Conservation (phyloP, 106 monocot species). For the Iris macrosiphon region DNA sequence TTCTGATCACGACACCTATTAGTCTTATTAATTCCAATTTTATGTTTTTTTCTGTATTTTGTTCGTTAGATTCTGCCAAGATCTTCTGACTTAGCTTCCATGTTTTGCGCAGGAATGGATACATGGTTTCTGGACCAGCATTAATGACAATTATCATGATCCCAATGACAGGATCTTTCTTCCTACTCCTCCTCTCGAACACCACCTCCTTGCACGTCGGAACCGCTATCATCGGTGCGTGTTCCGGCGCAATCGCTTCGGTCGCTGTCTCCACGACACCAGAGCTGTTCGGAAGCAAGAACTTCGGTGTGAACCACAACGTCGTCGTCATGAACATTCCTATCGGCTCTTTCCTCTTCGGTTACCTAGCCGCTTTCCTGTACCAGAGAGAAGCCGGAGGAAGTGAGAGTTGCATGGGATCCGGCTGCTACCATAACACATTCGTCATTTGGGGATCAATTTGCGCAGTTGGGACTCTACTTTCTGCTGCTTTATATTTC, state of each 20-base stretch:
- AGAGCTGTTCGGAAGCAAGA: constrained; percentile 10
- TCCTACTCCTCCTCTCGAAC: neutral
- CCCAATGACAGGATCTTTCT: constrained; percentile 10
- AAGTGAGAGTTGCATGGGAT: constrained; percentile 24
- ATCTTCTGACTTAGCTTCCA: too few relatives aligned
- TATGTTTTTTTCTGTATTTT: too few relatives aligned
- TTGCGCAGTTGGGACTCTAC: constrained; percentile 42
- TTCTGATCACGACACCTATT: too few relatives aligned
- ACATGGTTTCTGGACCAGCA: constrained; percentile 23
- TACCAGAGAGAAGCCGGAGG: constrained; percentile 31
- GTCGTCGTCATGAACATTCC: constrained; percentile 13
- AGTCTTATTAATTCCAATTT: too few relatives aligned
- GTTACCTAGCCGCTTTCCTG: constrained; percentile 42
- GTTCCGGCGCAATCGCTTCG: constrained; percentile 12
- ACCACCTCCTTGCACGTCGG: neutral
- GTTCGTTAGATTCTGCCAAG: too few relatives aligned
- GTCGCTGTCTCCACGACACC: constrained; percentile 5
- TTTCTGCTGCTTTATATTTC: constrained; percentile 25
- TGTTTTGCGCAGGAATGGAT: constrained; percentile 11
- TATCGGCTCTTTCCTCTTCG: constrained; percentile 17
- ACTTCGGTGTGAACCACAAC: constrained; percentile 21
- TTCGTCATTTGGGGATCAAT: constrained; percentile 56
- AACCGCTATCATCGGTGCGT: constrained; percentile 8
- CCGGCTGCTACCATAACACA: constrained; percentile 32
- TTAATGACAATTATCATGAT: constrained; percentile 31